These are phyloP conservation scores for Camelina neglecta DNA, from an alignment of 345 rosid genomes.

Conservation along the genomic window DNA sequence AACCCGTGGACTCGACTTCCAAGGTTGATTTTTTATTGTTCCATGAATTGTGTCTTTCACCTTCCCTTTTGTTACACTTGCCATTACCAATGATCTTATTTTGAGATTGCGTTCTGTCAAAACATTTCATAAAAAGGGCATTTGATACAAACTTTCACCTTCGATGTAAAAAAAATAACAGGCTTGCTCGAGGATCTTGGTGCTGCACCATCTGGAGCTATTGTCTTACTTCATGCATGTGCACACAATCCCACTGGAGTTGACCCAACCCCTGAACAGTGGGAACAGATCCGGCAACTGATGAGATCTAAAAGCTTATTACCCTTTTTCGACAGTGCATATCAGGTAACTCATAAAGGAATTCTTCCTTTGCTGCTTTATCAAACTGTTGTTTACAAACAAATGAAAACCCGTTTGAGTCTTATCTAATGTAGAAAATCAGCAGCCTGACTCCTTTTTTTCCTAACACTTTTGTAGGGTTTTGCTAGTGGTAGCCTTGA, in stretches of 20 bases:
- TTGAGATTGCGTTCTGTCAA: slow-evolving; percentile 1
- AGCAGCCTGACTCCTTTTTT: slow-evolving; percentile 12
- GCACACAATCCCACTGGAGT: slow-evolving; percentile 99
- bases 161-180: slow-evolving; percentile 36
- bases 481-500: slow-evolving; percentile 78
- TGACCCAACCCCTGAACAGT: slow-evolving; percentile 87
- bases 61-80: neutral
- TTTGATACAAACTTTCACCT: slow-evolving; percentile 10
- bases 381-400: neutral
- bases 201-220: slow-evolving; percentile 86
- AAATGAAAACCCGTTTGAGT: slow-evolving; percentile 14
- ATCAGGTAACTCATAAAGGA: slow-evolving; percentile 62
- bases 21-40: slow-evolving; percentile 48
- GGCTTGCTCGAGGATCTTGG: slow-evolving; percentile 89
- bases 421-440: neutral
- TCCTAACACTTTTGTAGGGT: slow-evolving; percentile 52
- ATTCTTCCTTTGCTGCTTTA: slow-evolving; percentile 12
- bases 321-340: slow-evolving; percentile 97
- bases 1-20: slow-evolving; percentile 88
- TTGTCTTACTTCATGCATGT: slow-evolving; percentile 96
- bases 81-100: slow-evolving; percentile 3
- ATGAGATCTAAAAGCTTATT: slow-evolving; percentile 71
- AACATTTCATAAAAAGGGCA: slow-evolving; percentile 6
- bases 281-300: slow-evolving; percentile 87
- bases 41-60: slow-evolving; percentile 3